phyloP scores from a whole-genome alignment of 1,139 yeast genomes.

The Hansenula anomala region DNA sequence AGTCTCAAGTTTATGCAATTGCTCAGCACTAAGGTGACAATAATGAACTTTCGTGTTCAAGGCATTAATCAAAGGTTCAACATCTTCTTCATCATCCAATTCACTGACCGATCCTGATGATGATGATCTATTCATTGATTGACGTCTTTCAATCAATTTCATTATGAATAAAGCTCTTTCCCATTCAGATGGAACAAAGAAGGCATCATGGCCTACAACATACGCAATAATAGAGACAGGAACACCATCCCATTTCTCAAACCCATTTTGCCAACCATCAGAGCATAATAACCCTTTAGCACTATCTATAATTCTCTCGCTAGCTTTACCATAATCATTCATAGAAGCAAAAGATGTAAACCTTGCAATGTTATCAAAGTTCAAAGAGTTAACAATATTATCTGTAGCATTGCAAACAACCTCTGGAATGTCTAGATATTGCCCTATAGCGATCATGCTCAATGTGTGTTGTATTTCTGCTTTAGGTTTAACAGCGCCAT shows the following conservation, averaged over 20 bases:
- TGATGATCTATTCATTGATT: neutral
- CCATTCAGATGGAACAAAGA: slow-evolving; percentile 49
- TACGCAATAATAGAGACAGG: slow-evolving; percentile 37
- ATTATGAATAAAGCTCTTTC: slow-evolving; percentile 43
- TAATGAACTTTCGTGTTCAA: slow-evolving; percentile 38
- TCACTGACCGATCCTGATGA: slow-evolving; percentile 2
- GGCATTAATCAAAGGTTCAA: slow-evolving; percentile 8
- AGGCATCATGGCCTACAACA: slow-evolving; percentile 42
- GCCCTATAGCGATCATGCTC: slow-evolving; percentile 43
- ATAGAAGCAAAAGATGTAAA: slow-evolving; percentile 36
- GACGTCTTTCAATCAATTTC: slow-evolving; percentile 32
- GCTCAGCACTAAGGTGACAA: slow-evolving; percentile 43
- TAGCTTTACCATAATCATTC: slow-evolving; percentile 40
- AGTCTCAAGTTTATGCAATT: slow-evolving; percentile 36
- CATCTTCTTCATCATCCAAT: slow-evolving; percentile 4
- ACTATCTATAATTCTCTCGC: slow-evolving; percentile 38
- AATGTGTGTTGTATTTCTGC: slow-evolving; percentile 30
- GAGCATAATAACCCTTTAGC: slow-evolving; percentile 40
- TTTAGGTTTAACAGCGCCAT: slow-evolving; percentile 33
- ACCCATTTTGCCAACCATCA: slow-evolving; percentile 42
- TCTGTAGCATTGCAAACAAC: slow-evolving; percentile 39
- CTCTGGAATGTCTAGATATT: slow-evolving; percentile 40
- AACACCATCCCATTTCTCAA: slow-evolving; percentile 40
- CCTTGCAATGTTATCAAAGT: slow-evolving; percentile 30
- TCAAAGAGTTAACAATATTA: slow-evolving; percentile 28